Base-by-base conservation (phyloP, 208 protist genomes). In the Wallacemonas sp. region DNA sequence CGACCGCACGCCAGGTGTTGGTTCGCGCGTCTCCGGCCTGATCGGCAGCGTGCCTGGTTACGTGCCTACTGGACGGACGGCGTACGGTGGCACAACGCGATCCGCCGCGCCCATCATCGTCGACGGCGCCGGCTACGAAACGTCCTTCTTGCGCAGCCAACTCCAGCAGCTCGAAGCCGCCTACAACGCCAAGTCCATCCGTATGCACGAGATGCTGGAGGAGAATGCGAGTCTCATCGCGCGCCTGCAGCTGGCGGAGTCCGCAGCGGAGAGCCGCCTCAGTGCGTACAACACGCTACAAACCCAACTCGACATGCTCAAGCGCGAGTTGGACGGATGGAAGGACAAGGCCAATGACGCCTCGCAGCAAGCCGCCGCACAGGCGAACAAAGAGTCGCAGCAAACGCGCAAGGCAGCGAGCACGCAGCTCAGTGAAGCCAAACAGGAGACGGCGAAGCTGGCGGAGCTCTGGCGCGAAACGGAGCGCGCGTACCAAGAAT, bases 81-180 rank as follows among this genome's bases (percentile, higher is more conserved):
- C n/a, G 34, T 38, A 38, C 34, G 34, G 34, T 38, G 34, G 12
- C 34, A 16, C 34, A 12, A 38, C 12, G 34, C 34, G 34, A 16
- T 6, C 41, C 19, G 41, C 41, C 41, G 24, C 47, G 2, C 55
- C 33, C 11, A 24, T 93, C 41, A 44, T 94, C 44, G 56, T 92
- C 36, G 85, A 92, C 67, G 83, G 78, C 29, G 65, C 70, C 21
- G 78, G 85, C n/a, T 95, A 95, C 58, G 89, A 95, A 55, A 78
- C 88, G 26, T 82, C 86, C 9, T 95, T 88, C 61, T 76, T 95
- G 38, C 83, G 86, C 17, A 72, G 69, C 36, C 84, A 95, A 61
- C 65, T 95, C 44, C 81, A 92, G 57, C 89, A 95, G 65, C 74
- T 93, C 3, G 86, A 95, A 68, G 89, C 89, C 14, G 89, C 86